Conservation (phyloP, 2,329 filamentous ascomycete genomes). For the Botrytis paeoniae region DNA sequence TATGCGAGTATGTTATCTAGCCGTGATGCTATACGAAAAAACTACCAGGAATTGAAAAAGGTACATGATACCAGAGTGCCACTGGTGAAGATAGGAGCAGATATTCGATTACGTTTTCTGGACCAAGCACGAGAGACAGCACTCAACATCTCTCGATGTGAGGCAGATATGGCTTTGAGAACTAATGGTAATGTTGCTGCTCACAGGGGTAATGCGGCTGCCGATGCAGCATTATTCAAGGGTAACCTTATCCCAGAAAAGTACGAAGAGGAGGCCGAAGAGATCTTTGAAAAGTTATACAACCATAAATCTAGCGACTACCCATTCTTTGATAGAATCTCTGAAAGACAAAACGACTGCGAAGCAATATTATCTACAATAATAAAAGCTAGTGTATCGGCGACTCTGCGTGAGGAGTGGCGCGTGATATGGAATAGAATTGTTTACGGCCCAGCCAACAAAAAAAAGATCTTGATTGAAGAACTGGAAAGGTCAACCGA, state of each 20-base stretch:
- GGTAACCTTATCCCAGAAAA: background rate
- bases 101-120: conserved; percentile 8
- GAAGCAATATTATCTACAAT: no score
- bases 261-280: background rate
- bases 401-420: no score
- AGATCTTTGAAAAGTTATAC: background rate
- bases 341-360: background rate
- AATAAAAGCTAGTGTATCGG: no score
- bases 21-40: no score
- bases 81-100: conserved; percentile 18
- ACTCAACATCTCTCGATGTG: background rate
- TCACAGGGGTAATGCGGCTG: background rate
- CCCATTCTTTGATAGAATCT: no score
- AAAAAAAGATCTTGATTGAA: no score
- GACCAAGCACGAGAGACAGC: conserved; percentile 9
- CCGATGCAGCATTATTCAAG: conserved; percentile 3
- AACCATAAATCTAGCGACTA: no score
- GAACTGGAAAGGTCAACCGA: background rate
- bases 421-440: no score
- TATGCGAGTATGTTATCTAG: no score
- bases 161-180: background rate
- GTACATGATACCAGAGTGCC: background rate
- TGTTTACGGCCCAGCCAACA: no score
- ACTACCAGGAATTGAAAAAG: no score
- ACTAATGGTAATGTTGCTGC: conserved; percentile 17